Percentiles rank a stretch among this genome's conserved stretches.
phyloP scores from a whole-genome alignment of 2,329 filamentous ascomycete genomes.

The Simplicillium aogashimaense region DNA sequence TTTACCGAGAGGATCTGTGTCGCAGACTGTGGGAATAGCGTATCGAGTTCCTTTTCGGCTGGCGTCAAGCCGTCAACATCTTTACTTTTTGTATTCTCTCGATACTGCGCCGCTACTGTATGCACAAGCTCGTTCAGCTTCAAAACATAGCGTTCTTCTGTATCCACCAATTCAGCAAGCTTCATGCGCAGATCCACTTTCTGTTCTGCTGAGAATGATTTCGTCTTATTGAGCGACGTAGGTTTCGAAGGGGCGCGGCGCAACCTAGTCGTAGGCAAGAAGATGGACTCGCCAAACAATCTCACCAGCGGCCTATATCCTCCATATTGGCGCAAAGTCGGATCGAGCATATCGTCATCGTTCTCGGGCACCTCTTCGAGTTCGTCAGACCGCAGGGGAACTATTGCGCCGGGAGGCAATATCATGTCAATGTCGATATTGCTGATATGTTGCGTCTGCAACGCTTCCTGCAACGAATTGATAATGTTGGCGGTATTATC shows the following conservation, averaged over 20 bases:
- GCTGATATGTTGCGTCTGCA: slow-evolving; percentile 72
- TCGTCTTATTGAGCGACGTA: slow-evolving; percentile 67
- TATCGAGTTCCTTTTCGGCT: slow-evolving; percentile 60
- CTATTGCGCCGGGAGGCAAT: slow-evolving; percentile 67
- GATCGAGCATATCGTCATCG: slow-evolving; percentile 57
- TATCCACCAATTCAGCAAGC: slow-evolving; percentile 83
- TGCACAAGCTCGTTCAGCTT: slow-evolving; percentile 80
- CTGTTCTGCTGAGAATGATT: slow-evolving; percentile 69
- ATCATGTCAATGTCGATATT: slow-evolving; percentile 85
- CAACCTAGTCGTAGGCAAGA: slow-evolving; percentile 76
- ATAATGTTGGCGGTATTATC: slow-evolving; percentile 69
- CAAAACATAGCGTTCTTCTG: slow-evolving; percentile 85
- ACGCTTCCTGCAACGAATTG: slow-evolving; percentile 60
- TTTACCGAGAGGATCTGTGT: slow-evolving; percentile 77
- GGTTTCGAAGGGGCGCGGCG: slow-evolving; percentile 82
- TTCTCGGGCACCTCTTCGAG: slow-evolving; percentile 49
- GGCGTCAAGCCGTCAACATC: slow-evolving; percentile 57
- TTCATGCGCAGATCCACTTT: slow-evolving; percentile 80
- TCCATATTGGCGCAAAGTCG: slow-evolving; percentile 60
- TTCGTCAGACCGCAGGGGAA: slow-evolving; percentile 50
- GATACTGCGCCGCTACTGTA: slow-evolving; percentile 71
- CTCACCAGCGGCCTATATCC: slow-evolving; percentile 68
- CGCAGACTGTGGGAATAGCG: slow-evolving; percentile 72
- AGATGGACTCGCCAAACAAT: slow-evolving; percentile 73
- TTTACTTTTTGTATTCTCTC: slow-evolving; percentile 54